Evolutionary conservation across 2,329 filamentous ascomycete genomes (phyloP), one percentile per base, ranked within the genome.

Genomic region (Epichloe uncinata): DNA sequence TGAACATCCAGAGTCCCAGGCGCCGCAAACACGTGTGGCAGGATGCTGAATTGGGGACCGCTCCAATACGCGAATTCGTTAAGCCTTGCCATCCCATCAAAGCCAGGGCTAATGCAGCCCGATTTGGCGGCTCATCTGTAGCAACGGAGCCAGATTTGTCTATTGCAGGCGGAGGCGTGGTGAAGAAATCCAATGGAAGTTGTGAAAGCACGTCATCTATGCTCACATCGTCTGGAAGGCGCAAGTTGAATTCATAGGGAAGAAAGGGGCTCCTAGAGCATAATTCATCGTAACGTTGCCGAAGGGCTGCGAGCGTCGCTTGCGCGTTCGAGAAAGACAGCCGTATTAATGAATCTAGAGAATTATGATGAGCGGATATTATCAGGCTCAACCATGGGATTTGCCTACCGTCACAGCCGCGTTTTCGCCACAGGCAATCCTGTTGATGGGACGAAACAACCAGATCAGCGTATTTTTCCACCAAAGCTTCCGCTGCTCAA

Each of bases 1-100:
- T 85, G 64, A 95, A 97, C 72, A 98, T 84, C 93, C 93, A 98
- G 2, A 98, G 73, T 0, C 93, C 93, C 0, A 97, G 73, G 1
- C 90, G 81, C 52, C 93, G 82, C 60, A 95, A 85, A 63, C 93
- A 98, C 18, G 87, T 86, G 52, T 84, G 77, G 65, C 93, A 98
- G 4, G 81, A 82, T 5, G 86, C 82, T 15, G 91, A 78, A 53
- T 87, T 85, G 40, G 83, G 80, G 20, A 84, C 78, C 1, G 79
- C 66, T 61, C 82, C 65, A 59, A 81, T 67, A 61, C 73, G 67
- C 12, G 68, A 55, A 56, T 78, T 75, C 6, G 68, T 69, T 3
- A 81, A 69, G n/a, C 80, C 81, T 58, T 87, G 79, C 86, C 87
- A 91, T 35, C 87, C 87, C 52, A 84, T 77, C 18, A 89, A 65